Percentiles rank a stretch among this genome's conserved stretches.
Evolutionary conservation across 2,329 filamentous ascomycete genomes (phyloP).

Genomic region (Diaporthe longicolla): DNA sequence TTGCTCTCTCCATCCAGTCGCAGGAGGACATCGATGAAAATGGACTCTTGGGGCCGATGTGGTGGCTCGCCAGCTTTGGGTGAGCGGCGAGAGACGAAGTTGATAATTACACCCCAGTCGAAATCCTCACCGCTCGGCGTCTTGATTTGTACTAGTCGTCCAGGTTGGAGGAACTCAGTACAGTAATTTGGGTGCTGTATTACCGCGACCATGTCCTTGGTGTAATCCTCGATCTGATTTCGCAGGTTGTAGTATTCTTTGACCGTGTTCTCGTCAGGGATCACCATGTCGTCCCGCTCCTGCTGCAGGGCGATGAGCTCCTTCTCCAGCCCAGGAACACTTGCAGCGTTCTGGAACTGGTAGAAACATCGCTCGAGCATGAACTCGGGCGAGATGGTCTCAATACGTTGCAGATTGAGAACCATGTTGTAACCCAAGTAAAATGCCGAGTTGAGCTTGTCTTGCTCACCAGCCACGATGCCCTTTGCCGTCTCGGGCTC

Average conservation of each 20-base stretch:
- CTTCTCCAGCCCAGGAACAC: slow-evolving; percentile 86
- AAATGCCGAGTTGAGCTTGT: slow-evolving; percentile 97
- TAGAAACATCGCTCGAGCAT: slow-evolving; percentile 99
- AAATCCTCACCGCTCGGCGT: slow-evolving; percentile 83
- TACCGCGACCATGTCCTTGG: slow-evolving; percentile 89
- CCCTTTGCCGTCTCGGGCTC: slow-evolving; percentile 94
- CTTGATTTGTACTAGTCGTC: slow-evolving; percentile 90
- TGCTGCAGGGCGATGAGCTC: slow-evolving; percentile 84
- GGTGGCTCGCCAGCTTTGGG: slow-evolving; percentile 78
- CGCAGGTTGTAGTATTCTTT: slow-evolving; percentile 95
- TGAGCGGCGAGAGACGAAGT: slow-evolving; percentile 75
- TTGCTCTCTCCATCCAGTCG: slow-evolving; percentile 66
- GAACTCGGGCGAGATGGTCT: slow-evolving; percentile 97
- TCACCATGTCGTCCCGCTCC: slow-evolving; percentile 79
- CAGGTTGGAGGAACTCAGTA: slow-evolving; percentile 85
- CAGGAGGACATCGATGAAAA: slow-evolving; percentile 87
- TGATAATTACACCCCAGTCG: slow-evolving; percentile 92
- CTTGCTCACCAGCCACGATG: slow-evolving; percentile 96
- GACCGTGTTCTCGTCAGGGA: slow-evolving; percentile 88
- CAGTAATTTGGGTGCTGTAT: slow-evolving; percentile 94
- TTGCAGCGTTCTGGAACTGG: slow-evolving; percentile 96
- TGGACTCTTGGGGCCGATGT: slow-evolving; percentile 80
- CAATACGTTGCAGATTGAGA: slow-evolving; percentile 94
- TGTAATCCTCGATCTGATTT: slow-evolving; percentile 85
- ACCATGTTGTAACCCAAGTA: slow-evolving; percentile 99